Base-by-base conservation (phyloP, 805 yeast genomes). In the Yarrowia sp. region DNA sequence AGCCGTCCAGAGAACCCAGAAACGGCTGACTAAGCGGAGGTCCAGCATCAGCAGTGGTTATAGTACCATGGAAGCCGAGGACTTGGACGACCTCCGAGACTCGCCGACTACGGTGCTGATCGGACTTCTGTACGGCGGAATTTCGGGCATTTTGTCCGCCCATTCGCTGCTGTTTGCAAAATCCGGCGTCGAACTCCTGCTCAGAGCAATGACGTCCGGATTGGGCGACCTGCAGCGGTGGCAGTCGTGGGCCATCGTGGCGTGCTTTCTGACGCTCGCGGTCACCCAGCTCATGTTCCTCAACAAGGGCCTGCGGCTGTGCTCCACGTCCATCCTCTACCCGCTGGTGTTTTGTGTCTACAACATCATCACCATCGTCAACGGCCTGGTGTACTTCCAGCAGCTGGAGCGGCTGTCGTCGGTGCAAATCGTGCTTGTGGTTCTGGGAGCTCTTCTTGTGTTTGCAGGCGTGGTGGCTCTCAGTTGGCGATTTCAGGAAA, bases 131-230 rank as follows among this genome's bases (percentile, higher is more conserved):
- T 89, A 82, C 75, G 97, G 97, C 1, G 73, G 86, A 19, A 79
- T 86, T 5, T 85, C 92, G 56, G 97, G 97, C 2, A 85, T 87
- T 0, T 79, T 92, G 56, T 89, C 96, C 0, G 97, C 97, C 0
- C 96, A 91, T 74, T 90, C 97, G 1, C 82, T 92, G 61, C 81
- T 92, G 68, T 82, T 91, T 77, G 97, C 97, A n/a, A 92, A 92
- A 76, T 86, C 92, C 0, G 84, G 90, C 0, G 89, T 92, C 20
- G 96, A 90, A 72, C 84, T 90, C 13, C 73, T 89, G 1, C 76
- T 89, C 2, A 81, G 78, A 69, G 84, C 81, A 39, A 78, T 79
- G 47, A 74, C 72, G 63, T 75, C 76, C 60, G 77, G 75, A 58
- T 77, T 77, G 66, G 73, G 74, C 49, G 83, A 80, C 69, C 77